Base-by-base conservation (phyloP, 371 early-diverging fungal genomes). In the Syncephalastrum monosporum region DNA sequence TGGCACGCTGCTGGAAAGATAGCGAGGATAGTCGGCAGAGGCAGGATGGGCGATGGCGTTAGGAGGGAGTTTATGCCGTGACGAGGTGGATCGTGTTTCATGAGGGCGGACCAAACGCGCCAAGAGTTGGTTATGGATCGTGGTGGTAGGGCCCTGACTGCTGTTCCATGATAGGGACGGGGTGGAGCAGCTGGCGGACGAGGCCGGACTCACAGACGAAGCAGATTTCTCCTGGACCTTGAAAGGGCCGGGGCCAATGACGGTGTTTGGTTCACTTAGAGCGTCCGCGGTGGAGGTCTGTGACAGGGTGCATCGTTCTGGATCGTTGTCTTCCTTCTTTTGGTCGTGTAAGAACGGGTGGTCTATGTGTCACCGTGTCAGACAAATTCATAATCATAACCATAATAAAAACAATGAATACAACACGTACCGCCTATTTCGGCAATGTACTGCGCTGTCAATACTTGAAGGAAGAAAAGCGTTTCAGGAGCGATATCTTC, bases 191-290 rank as follows among this genome's bases (percentile, higher is more conserved):
- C 65, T 64, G 33, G 70, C 62, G 1, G 71, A 66, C 6, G 71
- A 59, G 21, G 68, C 59, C 3, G 70, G 29, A 7, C 29, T 69
- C 38, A 67, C 68, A 1, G 74, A 73, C 1, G 71, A 71, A 4
- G 69, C 27, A 5, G 71, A 65, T 54, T 77, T 77, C 57, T 65
- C 66, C 29, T 58, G 62, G 14, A 77, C 65, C 55, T 77, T 77
- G 54, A 71, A 77, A 10, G 77, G 77, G 63, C 57, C 23, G 53
- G 66, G 33, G 61, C 54, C 25, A 63, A 55, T 1, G 45, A 55
- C 23, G 17, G 7, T 27, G 43, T 13, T 42, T 17, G 25, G 45
- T 13, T 44, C 45, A 27, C 4, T 14, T 7, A 23, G 16, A 46
- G 17, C 4, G 21, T 27, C 27, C 47, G 15, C 45, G 29, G 29